Conservation (phyloP, 805 yeast species). For the Teunomyces barrocoloradensis region DNA sequence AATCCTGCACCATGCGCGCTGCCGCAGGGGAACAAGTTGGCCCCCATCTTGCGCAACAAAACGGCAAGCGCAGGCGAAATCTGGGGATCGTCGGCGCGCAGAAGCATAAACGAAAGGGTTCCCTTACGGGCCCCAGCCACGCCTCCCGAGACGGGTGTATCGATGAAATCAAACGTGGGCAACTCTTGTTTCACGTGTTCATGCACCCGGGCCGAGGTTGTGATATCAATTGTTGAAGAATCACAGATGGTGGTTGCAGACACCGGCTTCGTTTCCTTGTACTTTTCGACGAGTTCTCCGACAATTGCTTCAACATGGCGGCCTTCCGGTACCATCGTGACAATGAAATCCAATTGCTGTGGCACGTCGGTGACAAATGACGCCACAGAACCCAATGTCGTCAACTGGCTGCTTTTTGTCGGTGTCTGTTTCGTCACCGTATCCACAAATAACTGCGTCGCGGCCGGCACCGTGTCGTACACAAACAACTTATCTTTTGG, state of each 20-base stretch:
- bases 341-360: conserved; percentile 36
- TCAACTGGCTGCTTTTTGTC: conserved; percentile 17
- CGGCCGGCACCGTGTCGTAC: conserved; percentile 37
- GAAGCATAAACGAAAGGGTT: conserved; percentile 52
- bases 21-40: conserved; percentile 49
- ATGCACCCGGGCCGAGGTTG: conserved; percentile 43
- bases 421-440: conserved; percentile 23
- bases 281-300: conserved; percentile 33
- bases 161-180: conserved; percentile 44
- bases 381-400: conserved; percentile 17
- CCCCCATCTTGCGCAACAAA: conserved; percentile 44
- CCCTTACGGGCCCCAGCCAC: conserved; percentile 53
- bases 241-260: conserved; percentile 34
- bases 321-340: conserved; percentile 58
- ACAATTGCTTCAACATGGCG: conserved; percentile 44
- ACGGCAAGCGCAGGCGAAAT: conserved; percentile 29
- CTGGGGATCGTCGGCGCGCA: conserved; percentile 28
- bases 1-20: conserved; percentile 47
- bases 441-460: conserved; percentile 23
- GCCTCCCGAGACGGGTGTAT: conserved; percentile 58
- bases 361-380: conserved; percentile 30
- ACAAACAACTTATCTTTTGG: conserved; percentile 41
- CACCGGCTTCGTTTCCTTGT: conserved; percentile 14
- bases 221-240: conserved; percentile 52
- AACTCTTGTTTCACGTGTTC: conserved; percentile 28